Evolutionary conservation across 2,329 filamentous ascomycete species (phyloP).

Genomic region (Aureobasidium melanogenum): DNA sequence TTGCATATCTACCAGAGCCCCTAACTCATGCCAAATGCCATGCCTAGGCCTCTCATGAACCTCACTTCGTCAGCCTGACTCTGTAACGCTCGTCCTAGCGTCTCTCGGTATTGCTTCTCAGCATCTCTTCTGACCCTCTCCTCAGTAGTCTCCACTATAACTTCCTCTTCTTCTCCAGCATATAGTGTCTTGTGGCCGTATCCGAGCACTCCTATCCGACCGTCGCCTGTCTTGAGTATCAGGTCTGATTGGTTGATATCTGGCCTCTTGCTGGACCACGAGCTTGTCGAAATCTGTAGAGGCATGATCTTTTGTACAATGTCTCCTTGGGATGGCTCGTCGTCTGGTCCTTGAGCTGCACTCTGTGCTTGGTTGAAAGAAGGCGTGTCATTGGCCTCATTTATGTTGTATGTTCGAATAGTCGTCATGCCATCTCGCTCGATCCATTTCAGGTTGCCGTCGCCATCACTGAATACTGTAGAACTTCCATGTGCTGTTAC

Average conservation of each 20-base stretch:
- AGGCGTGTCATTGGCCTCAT: slow-evolving; percentile 24
- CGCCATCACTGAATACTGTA: slow-evolving; percentile 74
- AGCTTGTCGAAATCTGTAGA: slow-evolving; percentile 18
- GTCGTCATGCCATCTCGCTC: slow-evolving; percentile 65
- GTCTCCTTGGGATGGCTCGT: slow-evolving; percentile 44
- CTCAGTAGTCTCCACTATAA: slow-evolving; percentile 34
- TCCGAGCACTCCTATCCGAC: slow-evolving; percentile 60
- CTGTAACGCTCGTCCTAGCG: slow-evolving; percentile 67
- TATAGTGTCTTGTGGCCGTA: slow-evolving; percentile 31
- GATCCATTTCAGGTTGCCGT: slow-evolving; percentile 81
- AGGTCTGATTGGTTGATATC: slow-evolving; percentile 51
- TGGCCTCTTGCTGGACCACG: slow-evolving; percentile 12
- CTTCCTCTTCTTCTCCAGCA: slow-evolving; percentile 33
- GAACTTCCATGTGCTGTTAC: slow-evolving; percentile 73
- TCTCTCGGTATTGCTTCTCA: slow-evolving; percentile 54
- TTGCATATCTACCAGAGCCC: background rate
- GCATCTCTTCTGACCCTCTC: slow-evolving; percentile 45
- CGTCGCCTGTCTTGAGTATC: slow-evolving; percentile 79
- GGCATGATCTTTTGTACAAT: slow-evolving; percentile 74
- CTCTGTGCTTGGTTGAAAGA: slow-evolving; percentile 12
- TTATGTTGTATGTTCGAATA: slow-evolving; percentile 51
- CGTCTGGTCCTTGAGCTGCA: slow-evolving; percentile 15
- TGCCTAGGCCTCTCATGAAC: slow-evolving; percentile 60
- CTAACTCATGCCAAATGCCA: background rate
- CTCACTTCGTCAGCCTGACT: slow-evolving; percentile 70